phyloP scores from a whole-genome alignment of 2,329 filamentous ascomycete genomes.

The Fusarium austroafricanum region DNA sequence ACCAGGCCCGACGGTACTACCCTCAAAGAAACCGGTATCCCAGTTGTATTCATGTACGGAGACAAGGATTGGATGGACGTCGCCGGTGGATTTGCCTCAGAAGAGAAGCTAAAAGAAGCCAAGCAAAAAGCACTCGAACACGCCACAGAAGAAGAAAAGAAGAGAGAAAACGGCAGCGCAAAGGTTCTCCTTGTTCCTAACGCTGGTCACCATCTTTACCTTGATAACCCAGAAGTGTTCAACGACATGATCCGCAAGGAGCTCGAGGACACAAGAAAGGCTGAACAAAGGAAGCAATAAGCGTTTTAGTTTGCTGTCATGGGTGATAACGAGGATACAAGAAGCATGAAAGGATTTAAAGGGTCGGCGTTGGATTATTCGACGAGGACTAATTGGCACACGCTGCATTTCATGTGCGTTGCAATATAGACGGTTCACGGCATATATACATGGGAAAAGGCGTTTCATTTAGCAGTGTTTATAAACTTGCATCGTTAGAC shows the following conservation, averaged over 20 bases:
- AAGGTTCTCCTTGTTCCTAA: constrained; percentile 82
- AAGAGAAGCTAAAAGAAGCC: constrained; percentile 80
- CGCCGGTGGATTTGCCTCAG: constrained; percentile 81
- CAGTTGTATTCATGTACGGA: constrained; percentile 94
- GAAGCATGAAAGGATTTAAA: constrained; percentile 7
- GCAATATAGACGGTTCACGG: constrained; percentile 29
- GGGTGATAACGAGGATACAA: constrained; percentile 6
- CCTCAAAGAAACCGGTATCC: constrained; percentile 73
- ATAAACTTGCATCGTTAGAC: constrained; percentile 21
- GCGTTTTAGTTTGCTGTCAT: neutral
- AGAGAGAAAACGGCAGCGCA: constrained; percentile 79
- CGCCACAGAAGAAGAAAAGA: constrained; percentile 75
- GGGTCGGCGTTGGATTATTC: constrained; percentile 37
- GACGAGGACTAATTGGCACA: neutral
- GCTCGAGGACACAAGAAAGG: constrained; percentile 61
- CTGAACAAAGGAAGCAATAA: constrained; percentile 46
- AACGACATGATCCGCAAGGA: constrained; percentile 65
- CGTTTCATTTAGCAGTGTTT: constrained; percentile 21
- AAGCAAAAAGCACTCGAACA: constrained; percentile 68
- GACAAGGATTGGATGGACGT: constrained; percentile 99
- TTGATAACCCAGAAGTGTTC: constrained; percentile 70
- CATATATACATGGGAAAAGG: constrained; percentile 25
- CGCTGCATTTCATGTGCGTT: constrained; percentile 18
- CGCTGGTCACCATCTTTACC: constrained; percentile 69
- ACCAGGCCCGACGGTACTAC: constrained; percentile 44